Evolutionary conservation across 2,329 filamentous ascomycete genomes (phyloP), one percentile per base, ranked within the genome.

Genomic region (Penicillium sp.): DNA sequence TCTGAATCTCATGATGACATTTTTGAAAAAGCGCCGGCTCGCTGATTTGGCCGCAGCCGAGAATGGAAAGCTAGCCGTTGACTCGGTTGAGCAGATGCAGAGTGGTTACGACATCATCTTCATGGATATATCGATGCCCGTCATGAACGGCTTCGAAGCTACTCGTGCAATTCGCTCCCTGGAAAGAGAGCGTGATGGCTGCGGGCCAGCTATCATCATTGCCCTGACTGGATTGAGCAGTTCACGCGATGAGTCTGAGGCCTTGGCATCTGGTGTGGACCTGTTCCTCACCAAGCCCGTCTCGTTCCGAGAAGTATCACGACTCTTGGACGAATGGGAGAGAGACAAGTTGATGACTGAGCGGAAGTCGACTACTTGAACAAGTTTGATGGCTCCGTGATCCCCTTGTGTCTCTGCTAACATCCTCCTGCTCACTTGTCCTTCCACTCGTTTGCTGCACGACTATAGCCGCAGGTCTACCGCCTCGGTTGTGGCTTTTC

Each of bases 71-170:
- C 42, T 69, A 23, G 71, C 71, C 1, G 63, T 74, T 8, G 60
- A 71, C 14, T 62, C 65, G 2, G 62, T 60, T 4, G 59, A 69
- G 41, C 47, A 49, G 30, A 37, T 59, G 20, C 38, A 48, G 19
- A 50, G 57, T 25, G 61, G 63, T 6, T 70, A 67, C 39, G 67
- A 72, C 43, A 64, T 71, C 19, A 68, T 73, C 33, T 71, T 73
- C 45, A 73, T 73, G 70, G 67, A 73, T 33, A 70, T 73, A 23
- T 67, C 64, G 2, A 74, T 74, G 70, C 71, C 71, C 0, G 63
- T 72, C 4, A 71, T 73, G 68, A 67, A 72, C 46, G 71, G 71
- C 1, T 71, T 73, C 33, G 66, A 71, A 48, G 68, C 71, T 2
- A 71, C 71, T 4, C 64, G 69, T 6, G 63, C 64, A n/a, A 74